These are phyloP conservation scores for Brassica napus DNA, from an alignment of 345 rosid species.

Conservation along the genomic window Da-Ae NC_063438.1:27580501-27581000, in stretches of 20 bases:
- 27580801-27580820: slow-evolving; percentile 88
- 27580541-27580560: slow-evolving; percentile 69
- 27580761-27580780: slow-evolving; percentile 92
- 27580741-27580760: slow-evolving; percentile 77
- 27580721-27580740: slow-evolving; percentile 68
- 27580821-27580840: slow-evolving; percentile 82
- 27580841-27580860: slow-evolving; percentile 71
- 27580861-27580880: slow-evolving; percentile 65
- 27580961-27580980: slow-evolving; percentile 93
- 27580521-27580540: slow-evolving; percentile 75
- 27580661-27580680: slow-evolving; percentile 52
- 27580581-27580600: slow-evolving; percentile 86
- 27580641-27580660: background rate
- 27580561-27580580: slow-evolving; percentile 68
- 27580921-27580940: too few relatives aligned
- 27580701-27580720: slow-evolving; percentile 59
- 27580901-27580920: too few relatives aligned
- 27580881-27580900: background rate
- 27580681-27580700: slow-evolving; percentile 57
- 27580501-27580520: slow-evolving; percentile 33
- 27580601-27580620: slow-evolving; percentile 43
- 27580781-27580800: slow-evolving; percentile 84
- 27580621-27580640: background rate
- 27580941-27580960: slow-evolving; percentile 99
- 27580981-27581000: slow-evolving; percentile 91